Base-by-base conservation (phyloP, 2,329 filamentous ascomycete species). In the Diaporthe nobilis region DNA sequence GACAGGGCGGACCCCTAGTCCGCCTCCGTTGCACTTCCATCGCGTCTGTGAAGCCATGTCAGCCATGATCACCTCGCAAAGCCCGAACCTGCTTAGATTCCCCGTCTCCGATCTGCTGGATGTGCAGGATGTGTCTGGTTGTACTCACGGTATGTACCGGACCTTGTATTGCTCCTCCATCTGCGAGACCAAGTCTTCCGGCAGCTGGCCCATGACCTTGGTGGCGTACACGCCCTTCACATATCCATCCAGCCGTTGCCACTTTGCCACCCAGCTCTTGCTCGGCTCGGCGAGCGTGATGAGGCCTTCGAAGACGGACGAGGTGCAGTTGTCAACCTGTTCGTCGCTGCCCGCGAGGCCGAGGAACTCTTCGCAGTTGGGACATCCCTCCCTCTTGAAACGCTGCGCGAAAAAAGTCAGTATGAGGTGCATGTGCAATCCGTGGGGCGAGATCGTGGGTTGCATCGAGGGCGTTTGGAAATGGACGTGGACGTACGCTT, bases 361-460 rank as follows among this genome's bases (percentile, higher is more conserved):
- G 76, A 99, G 93, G 84, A 98, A 94, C 68, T 94, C 92, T 83
- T 98, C 96, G 90, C 97, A 99, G 88, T 99, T 99, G 77, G 97
- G 97, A 83, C 97, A 99, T 79, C 97, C 97, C 82, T 94, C 90
- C 81, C 92, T 91, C 81, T 93, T 90, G 89, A 99, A 99, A 84
- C 94, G 93, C 94, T 96, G 82, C 12, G 37, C 49, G 37, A 53
- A 44, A 22, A 71, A 68, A 49, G 77, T 79, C 61, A 81, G 79
- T 31, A 42, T 7, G 74, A 51, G 53, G 9, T 72, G 77, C 55
- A 78, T 72, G 28, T 10, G 34, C 31, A 42, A 7, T 22, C 44
- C 25, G 44, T 25, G 67, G 13, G 17, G 61, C 15, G 58, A 34
- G 71, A 67, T 22, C 49, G 34, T 28, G 9, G n/a, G 4, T 28